Evolutionary conservation across 352 stramenopile genomes (phyloP), one percentile per base, ranked within the genome.

Genomic region (Achlya hypogyna): DNA sequence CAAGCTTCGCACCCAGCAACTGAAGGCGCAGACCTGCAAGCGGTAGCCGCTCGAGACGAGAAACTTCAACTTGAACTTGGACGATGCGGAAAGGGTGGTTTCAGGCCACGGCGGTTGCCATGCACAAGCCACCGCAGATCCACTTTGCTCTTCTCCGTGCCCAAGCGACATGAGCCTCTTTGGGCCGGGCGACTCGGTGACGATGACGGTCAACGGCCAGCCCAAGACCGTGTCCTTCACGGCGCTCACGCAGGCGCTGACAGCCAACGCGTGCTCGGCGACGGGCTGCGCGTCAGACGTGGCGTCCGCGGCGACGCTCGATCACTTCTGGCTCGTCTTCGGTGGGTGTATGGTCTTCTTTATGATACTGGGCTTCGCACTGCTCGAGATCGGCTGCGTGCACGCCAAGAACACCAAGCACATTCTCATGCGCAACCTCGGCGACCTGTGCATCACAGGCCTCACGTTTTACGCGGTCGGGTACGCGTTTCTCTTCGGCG

Each of bases 391-490:
- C 4, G 86, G 86, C 14, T 76, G 71, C 28, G 77, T 87, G 6
- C 71, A 78, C 51, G 70, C 74, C 10, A 84, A 84, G 65, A 84
- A 84, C 70, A 73, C 71, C 34, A 77, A 87, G 70, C 87, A 89
- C 67, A 88, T 89, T 40, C 76, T 95, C 60, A 64, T 93, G 18
- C 86, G 87, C 71, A 93, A 93, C 65, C 66, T 93, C 23, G 62
- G 87, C 28, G 86, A 95, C 74, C 68, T 75, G 6, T 86, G 75
- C 78, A 75, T 81, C 45, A 77, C 77, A 40, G 72, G 76, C 5
- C 12, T 89, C 25, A 75, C 72, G 31, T 88, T 78, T 54, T 90
- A 74, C 63, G 51, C 71, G 2, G 34, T 84, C n/a, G 84, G 84
- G 25, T 93, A 86, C 67, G 79, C 77, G 16, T 87, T 92, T 47